These are phyloP conservation scores for Mycocentrospora acerina DNA, from an alignment of 2,329 filamentous ascomycete genomes.

Conservation along the genomic window DNA sequence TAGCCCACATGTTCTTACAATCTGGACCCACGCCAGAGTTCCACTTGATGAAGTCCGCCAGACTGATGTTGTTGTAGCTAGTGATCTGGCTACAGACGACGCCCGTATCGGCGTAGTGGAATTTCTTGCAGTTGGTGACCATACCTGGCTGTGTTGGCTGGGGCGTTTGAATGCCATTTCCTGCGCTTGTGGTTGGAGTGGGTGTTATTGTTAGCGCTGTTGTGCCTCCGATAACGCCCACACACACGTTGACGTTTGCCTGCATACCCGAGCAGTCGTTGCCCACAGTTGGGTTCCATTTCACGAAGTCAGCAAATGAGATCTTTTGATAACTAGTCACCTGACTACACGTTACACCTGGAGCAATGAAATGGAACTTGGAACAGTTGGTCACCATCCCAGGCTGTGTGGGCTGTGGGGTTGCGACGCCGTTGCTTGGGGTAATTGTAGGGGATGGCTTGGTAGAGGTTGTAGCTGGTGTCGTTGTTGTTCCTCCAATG, in stretches of 20 bases:
- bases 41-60: constrained; percentile 11
- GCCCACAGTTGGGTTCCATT: constrained; percentile 10
- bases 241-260: constrained; percentile 9
- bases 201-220: not conserved
- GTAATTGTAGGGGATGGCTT: too few relatives aligned
- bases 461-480: too few relatives aligned
- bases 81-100: constrained; percentile 2
- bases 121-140: too few relatives aligned
- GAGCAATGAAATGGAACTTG: constrained; percentile 2
- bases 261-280: constrained; percentile 6
- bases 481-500: too few relatives aligned
- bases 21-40: constrained; percentile 3
- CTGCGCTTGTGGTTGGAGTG: constrained; percentile 3
- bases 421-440: constrained; percentile 3
- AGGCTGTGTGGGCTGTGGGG: constrained; percentile 6
- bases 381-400: constrained; percentile 7
- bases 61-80: constrained; percentile 4
- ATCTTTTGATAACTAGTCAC: constrained; percentile 6
- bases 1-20: constrained; percentile 6
- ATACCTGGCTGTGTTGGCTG: constrained; percentile 1
- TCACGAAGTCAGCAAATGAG: constrained; percentile 5
- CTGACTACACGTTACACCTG: constrained; percentile 4
- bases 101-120: constrained; percentile 1
- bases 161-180: constrained; percentile 9
- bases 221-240: constrained; percentile 4